Percentiles rank a stretch among this genome's conserved stretches.
Conservation (phyloP, 805 yeast genomes). For the Metschnikowia baotianmanensis region DNA sequence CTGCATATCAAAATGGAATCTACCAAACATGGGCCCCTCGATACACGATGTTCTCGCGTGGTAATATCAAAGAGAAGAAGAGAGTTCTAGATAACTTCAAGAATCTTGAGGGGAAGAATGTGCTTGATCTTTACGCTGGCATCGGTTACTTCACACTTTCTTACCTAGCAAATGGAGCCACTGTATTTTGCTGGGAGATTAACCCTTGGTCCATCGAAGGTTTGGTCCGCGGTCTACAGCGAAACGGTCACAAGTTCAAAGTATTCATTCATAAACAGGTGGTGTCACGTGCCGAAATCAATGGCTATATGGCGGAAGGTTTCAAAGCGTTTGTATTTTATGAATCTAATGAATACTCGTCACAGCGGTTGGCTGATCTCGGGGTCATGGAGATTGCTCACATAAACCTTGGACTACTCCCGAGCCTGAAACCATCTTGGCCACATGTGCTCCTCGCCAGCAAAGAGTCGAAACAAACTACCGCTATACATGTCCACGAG, state of each 20-base stretch:
- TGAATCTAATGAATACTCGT: slow-evolving; percentile 60
- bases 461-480: neutral
- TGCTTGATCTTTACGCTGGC: slow-evolving; percentile 77
- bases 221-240: slow-evolving; percentile 50
- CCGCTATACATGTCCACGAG: slow-evolving; percentile 68
- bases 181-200: slow-evolving; percentile 73
- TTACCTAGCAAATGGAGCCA: slow-evolving; percentile 56
- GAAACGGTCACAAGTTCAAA: slow-evolving; percentile 35
- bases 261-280: slow-evolving; percentile 6
- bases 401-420: slow-evolving; percentile 77
- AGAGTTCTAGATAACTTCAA: slow-evolving; percentile 50
- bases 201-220: slow-evolving; percentile 86
- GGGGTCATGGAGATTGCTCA: slow-evolving; percentile 43
- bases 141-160: slow-evolving; percentile 81
- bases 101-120: slow-evolving; percentile 38
- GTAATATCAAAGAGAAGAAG: slow-evolving; percentile 78
- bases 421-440: slow-evolving; percentile 68
- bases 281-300: neutral
- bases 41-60: slow-evolving; percentile 85
- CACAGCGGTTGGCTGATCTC: slow-evolving; percentile 34
- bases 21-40: slow-evolving; percentile 81
- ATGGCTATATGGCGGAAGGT: slow-evolving; percentile 11
- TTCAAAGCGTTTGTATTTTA: slow-evolving; percentile 50
- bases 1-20: slow-evolving; percentile 67
- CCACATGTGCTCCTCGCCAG: slow-evolving; percentile 19